Conservation (phyloP, 1,284 basidiomycete genomes). For the Ceratobasidium sp. region DNA sequence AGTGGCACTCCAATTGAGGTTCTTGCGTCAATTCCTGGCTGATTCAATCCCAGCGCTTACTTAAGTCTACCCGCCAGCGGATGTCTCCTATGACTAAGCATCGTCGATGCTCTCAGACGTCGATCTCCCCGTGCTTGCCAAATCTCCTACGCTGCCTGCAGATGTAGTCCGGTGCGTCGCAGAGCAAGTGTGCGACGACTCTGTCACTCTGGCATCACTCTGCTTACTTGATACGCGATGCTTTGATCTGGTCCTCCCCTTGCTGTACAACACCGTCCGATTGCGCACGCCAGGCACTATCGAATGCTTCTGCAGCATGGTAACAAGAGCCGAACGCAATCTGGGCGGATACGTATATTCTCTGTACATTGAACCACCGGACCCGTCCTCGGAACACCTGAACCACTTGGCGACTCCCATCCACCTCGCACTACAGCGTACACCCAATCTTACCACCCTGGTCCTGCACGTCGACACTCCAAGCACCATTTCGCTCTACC, state of each 20-base stretch:
- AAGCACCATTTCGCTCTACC: constrained; percentile 4
- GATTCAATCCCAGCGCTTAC: not conserved
- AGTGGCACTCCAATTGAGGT: too few relatives aligned
- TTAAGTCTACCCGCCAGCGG: not conserved
- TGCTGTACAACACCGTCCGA: not conserved
- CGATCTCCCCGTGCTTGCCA: not conserved
- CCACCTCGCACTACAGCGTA: not conserved
- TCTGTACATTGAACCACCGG: not conserved
- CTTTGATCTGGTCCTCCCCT: not conserved
- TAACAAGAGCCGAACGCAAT: not conserved
- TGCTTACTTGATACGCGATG: constrained; percentile 24
- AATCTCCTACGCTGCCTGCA: not conserved
- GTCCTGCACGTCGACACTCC: not conserved
- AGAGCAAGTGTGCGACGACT: constrained; percentile 9
- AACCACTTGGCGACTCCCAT: not conserved
- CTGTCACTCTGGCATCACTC: not conserved
- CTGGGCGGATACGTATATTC: not conserved
- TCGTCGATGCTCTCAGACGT: not conserved
- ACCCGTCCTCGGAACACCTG: not conserved
- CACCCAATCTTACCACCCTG: constrained; percentile 7
- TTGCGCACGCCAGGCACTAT: not conserved
- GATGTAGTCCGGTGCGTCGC: constrained; percentile 25
- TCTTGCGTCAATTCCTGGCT: too few relatives aligned
- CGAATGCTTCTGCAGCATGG: constrained; percentile 7
- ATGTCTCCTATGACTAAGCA: not conserved